Evolutionary conservation across 2,329 filamentous ascomycete genomes (phyloP).

Genomic region (Nemania diffusa): DNA sequence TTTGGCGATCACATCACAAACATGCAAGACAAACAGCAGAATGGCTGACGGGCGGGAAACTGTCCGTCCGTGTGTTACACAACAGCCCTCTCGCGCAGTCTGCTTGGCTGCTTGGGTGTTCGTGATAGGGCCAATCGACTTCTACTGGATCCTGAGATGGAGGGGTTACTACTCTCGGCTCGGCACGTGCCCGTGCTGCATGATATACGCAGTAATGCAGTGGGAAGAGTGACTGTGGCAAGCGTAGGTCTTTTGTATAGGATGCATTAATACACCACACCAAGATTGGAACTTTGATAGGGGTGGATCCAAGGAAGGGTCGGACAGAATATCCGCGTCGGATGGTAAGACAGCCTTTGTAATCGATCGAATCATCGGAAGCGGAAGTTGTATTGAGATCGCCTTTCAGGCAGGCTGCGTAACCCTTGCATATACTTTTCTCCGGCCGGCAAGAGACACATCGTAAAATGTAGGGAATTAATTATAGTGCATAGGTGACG

Average conservation of each 20-base stretch:
- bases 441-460: background rate
- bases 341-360: background rate
- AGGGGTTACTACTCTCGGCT: background rate
- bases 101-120: background rate
- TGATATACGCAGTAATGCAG: background rate
- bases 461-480: background rate
- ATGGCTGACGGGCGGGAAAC: background rate
- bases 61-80: background rate
- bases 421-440: background rate
- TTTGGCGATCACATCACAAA: background rate
- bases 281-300: no score
- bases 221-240: background rate
- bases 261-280: no score
- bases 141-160: no score
- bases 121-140: no score
- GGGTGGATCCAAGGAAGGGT: no score
- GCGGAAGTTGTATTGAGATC: background rate
- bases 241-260: no score
- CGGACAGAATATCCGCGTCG: no score
- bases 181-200: background rate
- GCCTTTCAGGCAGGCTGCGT: conserved; percentile 1
- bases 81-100: background rate
- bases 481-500: background rate
- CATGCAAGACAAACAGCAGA: background rate
- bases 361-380: background rate